Percentiles rank a stretch among this genome's conserved stretches.
These are phyloP conservation scores for Ogataea salicorniae DNA, from an alignment of 805 yeast species.

Conservation along the genomic window DNA sequence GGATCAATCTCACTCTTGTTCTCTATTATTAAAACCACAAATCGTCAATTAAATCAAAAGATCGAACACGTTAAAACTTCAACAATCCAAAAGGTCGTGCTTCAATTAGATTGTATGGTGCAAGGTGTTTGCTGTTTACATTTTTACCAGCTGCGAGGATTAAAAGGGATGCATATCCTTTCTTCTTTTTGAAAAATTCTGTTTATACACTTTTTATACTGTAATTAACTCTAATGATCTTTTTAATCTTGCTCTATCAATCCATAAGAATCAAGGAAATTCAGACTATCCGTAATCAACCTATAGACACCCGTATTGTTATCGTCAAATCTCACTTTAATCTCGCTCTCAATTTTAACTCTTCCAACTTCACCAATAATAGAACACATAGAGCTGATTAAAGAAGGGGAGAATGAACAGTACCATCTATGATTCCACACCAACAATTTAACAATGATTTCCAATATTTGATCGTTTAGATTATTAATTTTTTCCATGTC, in stretches of 20 bases:
- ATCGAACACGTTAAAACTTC: too few relatives aligned
- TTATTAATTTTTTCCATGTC: conserved; percentile 31
- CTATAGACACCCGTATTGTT: conserved; percentile 50
- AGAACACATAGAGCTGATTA: conserved; percentile 51
- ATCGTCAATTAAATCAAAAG: too few relatives aligned
- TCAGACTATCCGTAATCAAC: conserved; percentile 48
- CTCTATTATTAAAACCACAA: too few relatives aligned
- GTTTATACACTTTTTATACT: too few relatives aligned
- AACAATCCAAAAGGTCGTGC: too few relatives aligned
- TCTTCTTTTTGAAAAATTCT: too few relatives aligned
- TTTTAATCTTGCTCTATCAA: conserved; percentile 31
- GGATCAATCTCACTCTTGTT: too few relatives aligned
- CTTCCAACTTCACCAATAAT: conserved; percentile 74
- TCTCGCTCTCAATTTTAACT: conserved; percentile 67
- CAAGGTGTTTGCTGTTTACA: too few relatives aligned
- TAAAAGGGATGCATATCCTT: too few relatives aligned
- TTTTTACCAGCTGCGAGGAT: too few relatives aligned
- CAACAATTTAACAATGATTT: conserved; percentile 65
- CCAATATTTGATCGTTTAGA: conserved; percentile 56
- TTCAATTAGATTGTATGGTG: too few relatives aligned
- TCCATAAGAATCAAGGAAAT: conserved; percentile 40
- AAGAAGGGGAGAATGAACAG: conserved; percentile 74
- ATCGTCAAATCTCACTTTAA: conserved; percentile 59
- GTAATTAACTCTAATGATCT: too few relatives aligned
- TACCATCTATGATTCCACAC: conserved; percentile 99